A percentile compares a stretch with the other conserved stretches of the same genome.
Conservation (phyloP, 75 land plant species). For the Larix kaempferi region DNA sequence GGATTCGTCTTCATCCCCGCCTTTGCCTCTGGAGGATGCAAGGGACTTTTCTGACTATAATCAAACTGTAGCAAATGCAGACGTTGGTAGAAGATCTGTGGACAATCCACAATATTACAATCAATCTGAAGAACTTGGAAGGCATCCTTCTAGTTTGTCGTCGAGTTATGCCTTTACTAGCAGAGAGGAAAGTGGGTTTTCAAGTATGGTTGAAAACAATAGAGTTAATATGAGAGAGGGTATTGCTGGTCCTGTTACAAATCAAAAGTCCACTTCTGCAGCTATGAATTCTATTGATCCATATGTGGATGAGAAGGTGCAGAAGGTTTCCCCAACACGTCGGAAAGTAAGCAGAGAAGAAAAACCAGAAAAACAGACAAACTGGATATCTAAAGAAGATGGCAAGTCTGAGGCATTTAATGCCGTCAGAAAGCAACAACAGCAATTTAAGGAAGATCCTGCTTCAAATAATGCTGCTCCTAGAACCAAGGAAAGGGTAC, state of each 20-base stretch:
- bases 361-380: slow-evolving; percentile 43
- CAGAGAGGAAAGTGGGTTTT: slow-evolving; percentile 36
- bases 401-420: slow-evolving; percentile 19
- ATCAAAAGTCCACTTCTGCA: slow-evolving; percentile 18
- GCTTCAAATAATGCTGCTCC: slow-evolving; percentile 22
- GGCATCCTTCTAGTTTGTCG: slow-evolving; percentile 30
- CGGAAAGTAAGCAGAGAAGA: slow-evolving; percentile 72
- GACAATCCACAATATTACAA: slow-evolving; percentile 37
- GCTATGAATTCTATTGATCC: slow-evolving; percentile 25
- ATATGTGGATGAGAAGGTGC: slow-evolving; percentile 46
- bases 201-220: slow-evolving; percentile 43
- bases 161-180: slow-evolving; percentile 22
- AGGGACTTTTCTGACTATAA: slow-evolving; percentile 42
- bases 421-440: slow-evolving; percentile 30
- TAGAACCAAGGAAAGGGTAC: slow-evolving; percentile 40
- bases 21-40: slow-evolving; percentile 26
- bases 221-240: slow-evolving; percentile 30
- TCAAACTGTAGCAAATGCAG: slow-evolving; percentile 44
- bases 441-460: slow-evolving; percentile 21
- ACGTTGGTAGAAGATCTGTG: slow-evolving; percentile 44
- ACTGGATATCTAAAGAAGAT: slow-evolving; percentile 33
- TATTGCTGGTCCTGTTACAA: slow-evolving; percentile 20
- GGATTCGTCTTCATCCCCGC: slow-evolving; percentile 49
- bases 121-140: slow-evolving; percentile 36
- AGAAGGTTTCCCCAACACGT: slow-evolving; percentile 69